A percentile compares a stretch with the other conserved stretches of the same genome.
These are phyloP conservation scores for Suillus subaureus DNA, from an alignment of 768 basidiomycete genomes.

Conservation along the genomic window DNA sequence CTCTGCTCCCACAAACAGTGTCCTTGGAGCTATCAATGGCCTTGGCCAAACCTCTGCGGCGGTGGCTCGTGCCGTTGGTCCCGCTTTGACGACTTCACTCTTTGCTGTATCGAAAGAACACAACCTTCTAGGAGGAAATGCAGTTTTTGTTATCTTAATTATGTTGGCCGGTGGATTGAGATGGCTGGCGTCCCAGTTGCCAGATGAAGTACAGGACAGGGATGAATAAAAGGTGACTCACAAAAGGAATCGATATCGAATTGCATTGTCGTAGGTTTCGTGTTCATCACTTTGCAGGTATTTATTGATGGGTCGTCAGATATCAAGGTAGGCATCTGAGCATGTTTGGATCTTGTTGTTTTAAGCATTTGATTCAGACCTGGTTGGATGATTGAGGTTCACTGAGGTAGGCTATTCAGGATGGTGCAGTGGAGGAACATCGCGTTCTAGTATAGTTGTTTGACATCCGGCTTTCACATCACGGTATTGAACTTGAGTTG, in stretches of 20 bases:
- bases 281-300: not conserved
- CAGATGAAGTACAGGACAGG: slow-evolving; percentile 37
- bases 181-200: slow-evolving; percentile 27
- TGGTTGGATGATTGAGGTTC: not conserved
- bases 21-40: slow-evolving; percentile 62
- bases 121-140: slow-evolving; percentile 51
- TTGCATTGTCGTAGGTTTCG: not conserved
- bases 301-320: not conserved
- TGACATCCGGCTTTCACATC: too few relatives aligned
- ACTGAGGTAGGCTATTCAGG: too few relatives aligned
- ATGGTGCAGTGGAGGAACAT: too few relatives aligned
- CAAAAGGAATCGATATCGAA: not conserved
- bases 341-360: not conserved
- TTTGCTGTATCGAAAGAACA: slow-evolving; percentile 54
- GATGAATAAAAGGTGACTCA: slow-evolving; percentile 15
- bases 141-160: slow-evolving; percentile 47
- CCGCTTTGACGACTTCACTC: slow-evolving; percentile 48
- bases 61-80: slow-evolving; percentile 51
- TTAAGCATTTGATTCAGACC: not conserved
- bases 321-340: not conserved
- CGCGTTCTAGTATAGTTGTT: too few relatives aligned
- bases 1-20: slow-evolving; percentile 53
- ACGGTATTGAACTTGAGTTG: too few relatives aligned
- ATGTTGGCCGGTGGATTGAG: slow-evolving; percentile 28
- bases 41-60: slow-evolving; percentile 52